phyloP scores from a whole-genome alignment of 75 land plant genomes.

The Picea glauca region DNA sequence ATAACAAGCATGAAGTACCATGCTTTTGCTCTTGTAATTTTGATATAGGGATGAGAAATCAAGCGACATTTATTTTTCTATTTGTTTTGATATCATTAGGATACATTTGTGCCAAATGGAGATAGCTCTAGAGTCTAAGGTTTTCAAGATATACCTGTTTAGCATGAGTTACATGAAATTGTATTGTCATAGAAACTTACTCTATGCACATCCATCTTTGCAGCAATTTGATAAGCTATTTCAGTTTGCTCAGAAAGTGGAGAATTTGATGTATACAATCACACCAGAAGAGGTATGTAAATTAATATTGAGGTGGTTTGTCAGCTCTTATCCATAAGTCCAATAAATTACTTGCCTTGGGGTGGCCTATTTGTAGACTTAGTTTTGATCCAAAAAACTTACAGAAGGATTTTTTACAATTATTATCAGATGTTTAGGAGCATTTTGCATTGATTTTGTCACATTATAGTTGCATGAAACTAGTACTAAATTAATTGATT shows the following conservation, averaged over 20 bases:
- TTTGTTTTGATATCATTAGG: background rate
- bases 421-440: background rate
- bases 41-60: background rate
- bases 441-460: background rate
- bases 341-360: background rate
- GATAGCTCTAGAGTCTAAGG: background rate
- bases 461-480: background rate
- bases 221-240: conserved; percentile 98
- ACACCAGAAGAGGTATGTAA: conserved; percentile 85
- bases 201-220: conserved; percentile 5
- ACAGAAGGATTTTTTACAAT: background rate
- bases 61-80: background rate
- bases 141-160: background rate
- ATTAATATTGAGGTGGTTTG: background rate
- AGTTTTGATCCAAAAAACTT: too few species aligned
- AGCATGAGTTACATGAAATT: background rate
- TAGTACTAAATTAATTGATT: background rate
- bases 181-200: background rate
- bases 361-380: background rate
- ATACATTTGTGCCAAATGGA: background rate
- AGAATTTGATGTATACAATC: conserved; percentile 80
- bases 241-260: conserved; percentile 85
- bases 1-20: background rate
- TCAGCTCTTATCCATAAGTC: background rate
- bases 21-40: background rate